Base-by-base conservation (phyloP, 768 basidiomycete genomes). In the Cantharellus cinnabarinus region DNA sequence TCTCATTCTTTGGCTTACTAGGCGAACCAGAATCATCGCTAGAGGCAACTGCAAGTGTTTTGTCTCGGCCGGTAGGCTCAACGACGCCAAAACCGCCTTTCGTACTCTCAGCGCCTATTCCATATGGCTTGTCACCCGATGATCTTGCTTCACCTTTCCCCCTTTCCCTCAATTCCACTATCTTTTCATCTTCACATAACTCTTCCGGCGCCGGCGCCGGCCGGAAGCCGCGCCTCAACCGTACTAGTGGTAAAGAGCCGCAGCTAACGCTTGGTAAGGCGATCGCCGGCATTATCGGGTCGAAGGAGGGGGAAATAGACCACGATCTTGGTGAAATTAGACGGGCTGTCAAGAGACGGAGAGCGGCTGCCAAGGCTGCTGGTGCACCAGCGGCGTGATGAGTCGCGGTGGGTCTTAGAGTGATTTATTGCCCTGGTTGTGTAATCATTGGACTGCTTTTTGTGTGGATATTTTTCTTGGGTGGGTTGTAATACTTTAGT, bases 111-210 rank as follows among this genome's bases (percentile, higher is more conserved):
- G 61, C 61, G 34, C 59, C 61, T 4, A 89, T 88, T 67, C 87
- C 87, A 2, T 84, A 87, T 66, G 89, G 88, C 3, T 80, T 89
- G 52, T 77, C 84, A 2, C 82, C 89, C 44, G 88, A 90, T 63
- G 88, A 89, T 66, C 77, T 90, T 42, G 85, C 87, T 2, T 89
- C 88, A 0, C 85, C 84, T 5, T 89, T 87, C 73, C 84, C 86
- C 0, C 73, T 86, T 5, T 77, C 83, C 1, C 77, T 89, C 5
- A 83, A 80, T 3, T 73, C 77, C 3, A n/a, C 68, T 72, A 44
- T 72, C 71, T 50, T 58, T n/a, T 10, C 52, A 10, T 37, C 14
- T 37, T 37, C 7, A 7, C 38, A 10, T 37, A 60, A 67, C 42
- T 64, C 64, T 61, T 48, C 56, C 63, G 55, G 61, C 62, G 38